Evolutionary conservation across 257 asterid species (phyloP).

Genomic region (Eustoma russellianum): DNA sequence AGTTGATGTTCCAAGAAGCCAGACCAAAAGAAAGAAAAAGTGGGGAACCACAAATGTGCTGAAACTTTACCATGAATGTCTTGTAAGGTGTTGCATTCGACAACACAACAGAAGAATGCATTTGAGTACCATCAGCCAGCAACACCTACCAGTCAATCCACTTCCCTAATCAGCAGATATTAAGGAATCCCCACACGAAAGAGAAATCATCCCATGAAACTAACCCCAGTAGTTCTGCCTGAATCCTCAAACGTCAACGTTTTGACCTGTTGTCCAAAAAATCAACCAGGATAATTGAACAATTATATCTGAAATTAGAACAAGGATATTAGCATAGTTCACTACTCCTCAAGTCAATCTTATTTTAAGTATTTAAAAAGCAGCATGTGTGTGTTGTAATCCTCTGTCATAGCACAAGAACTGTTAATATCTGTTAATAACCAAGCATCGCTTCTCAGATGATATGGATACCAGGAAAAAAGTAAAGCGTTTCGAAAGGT

Average conservation of each 20-base stretch:
- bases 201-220: conserved; percentile 6
- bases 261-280: conserved; percentile 38
- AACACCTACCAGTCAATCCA: conserved; percentile 47
- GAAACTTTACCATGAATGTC: conserved; percentile 63
- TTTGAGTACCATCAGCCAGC: conserved; percentile 70
- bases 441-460: too few species aligned
- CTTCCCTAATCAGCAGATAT: conserved; percentile 7
- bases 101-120: conserved; percentile 71
- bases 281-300: too few species aligned
- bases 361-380: neutral
- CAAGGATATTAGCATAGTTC: neutral
- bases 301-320: neutral
- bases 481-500: too few species aligned
- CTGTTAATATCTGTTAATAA: too few species aligned
- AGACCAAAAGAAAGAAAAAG: conserved; percentile 3
- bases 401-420: too few species aligned
- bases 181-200: conserved; percentile 8
- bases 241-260: conserved; percentile 47
- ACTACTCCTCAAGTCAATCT: neutral
- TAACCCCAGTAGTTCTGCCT: conserved; percentile 73
- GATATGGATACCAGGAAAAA: too few species aligned
- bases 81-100: conserved; percentile 98
- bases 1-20: neutral
- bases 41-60: neutral
- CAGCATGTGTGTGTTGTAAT: too few species aligned